Evolutionary conservation across 495 filamentous ascomycete species (phyloP), one percentile per base, ranked within the genome.

Genomic region (Jackrogersella minutella): DNA sequence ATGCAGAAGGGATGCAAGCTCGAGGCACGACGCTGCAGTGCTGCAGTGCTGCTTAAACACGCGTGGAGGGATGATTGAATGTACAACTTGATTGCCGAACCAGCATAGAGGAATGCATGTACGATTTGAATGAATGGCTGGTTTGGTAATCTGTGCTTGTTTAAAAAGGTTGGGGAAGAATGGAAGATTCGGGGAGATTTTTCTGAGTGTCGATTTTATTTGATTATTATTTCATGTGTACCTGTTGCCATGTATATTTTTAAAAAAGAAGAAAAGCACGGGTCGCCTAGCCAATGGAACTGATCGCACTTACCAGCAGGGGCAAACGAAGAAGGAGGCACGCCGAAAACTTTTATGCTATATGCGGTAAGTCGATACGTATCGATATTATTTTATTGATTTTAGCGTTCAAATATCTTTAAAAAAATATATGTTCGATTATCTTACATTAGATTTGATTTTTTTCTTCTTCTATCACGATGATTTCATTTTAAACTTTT

Each of bases 31-130:
- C 60, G 65, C 66, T 69, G 66, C 66, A 69, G 66, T 64, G 65
- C 66, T 69, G 66, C 66, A 69, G 66, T 64, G 66, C 60, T 64
- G 47, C 66, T 60, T 44, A 50, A 64, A 64, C 60, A 64, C 66
- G 66, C 66, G 66, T 64, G 66, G 66, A 64, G 59, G 66, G 60
- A 51, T 64, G 59, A 54, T 69, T 64, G 60, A 64, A 64, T 64
- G 66, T 69, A 54, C 66, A 37, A 69, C 66, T 62, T 69, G 66
- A 69, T 69, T 69, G 66, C 66, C 66, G 66, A 69, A 60, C 66
- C 66, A 64, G 60, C 60, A 69, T 69, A 68, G 21, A 69, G 60
- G 60, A 64, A 69, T 69, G 66, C 60, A 56, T 69, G 66, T 62
- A 69, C 60, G 60, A 51, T 44, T 64, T 46, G 21, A 33, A 50